Base-by-base conservation (phyloP, 257 asterid genomes). In the Mitragyna speciosa region DNA sequence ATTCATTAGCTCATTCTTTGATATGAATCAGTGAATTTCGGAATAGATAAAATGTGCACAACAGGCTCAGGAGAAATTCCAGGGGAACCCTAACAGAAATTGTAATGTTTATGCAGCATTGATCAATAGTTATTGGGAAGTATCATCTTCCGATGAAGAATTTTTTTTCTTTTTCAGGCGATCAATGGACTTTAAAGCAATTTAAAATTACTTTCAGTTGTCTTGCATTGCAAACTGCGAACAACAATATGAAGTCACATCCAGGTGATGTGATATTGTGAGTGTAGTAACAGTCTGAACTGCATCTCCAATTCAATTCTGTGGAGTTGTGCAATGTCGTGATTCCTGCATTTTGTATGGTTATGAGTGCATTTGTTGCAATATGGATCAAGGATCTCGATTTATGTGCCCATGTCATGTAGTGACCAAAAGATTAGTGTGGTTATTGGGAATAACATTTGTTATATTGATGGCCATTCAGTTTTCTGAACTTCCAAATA, bases 361-460 rank as follows among this genome's bases (percentile, higher is more conserved):
- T 71, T 65, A 33, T 48, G 43, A 28, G 58, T 39, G 41, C 26
- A 63, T 51, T 36, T 36, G 41, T 36, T 36, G 41, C 41, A 36
- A 36, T 75, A 82, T 87, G 86, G 78, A 70, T 67, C 86, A 70
- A 56, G 80, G 82, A 81, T 81, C 76, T 67, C 48, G 74, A 61
- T 83, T 78, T 77, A 48, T 63, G 72, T 31, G 47, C 19, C 6
- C 59, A 14, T 14, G 59, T 52, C 59, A 14, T 52, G 17, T 52
- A 52, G 19, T 12, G 6, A 52, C 59, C 15, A 52, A 20, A 22
- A 52, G 59, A 43, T 81, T 74, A n/a, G 6, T 86, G 20, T 81
- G 80, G 78, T 31, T 86, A 33, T 45, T 83, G 68, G 84, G 78
- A 63, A 8, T 82, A 36, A 47, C 80, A 73, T 85, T 84, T 24